Percentiles rank a stretch among this genome's conserved stretches.
Evolutionary conservation across 2,329 filamentous ascomycete species (phyloP).

Genomic region (Claviceps sp.): DNA sequence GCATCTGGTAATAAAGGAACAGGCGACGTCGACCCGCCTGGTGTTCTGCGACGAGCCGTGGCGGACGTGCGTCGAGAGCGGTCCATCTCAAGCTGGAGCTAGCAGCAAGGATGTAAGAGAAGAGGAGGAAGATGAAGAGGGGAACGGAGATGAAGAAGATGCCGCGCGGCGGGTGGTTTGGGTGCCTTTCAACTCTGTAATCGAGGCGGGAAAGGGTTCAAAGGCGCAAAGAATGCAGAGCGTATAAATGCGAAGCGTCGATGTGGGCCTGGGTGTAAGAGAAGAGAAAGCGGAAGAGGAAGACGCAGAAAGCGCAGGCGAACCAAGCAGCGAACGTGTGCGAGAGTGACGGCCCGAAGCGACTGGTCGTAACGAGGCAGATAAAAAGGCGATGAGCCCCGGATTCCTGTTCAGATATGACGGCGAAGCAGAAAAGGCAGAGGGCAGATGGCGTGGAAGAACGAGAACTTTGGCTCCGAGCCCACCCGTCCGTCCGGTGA

Average conservation of each 20-base stretch:
- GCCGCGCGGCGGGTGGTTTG: background rate
- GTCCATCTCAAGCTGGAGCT: conserved; percentile 22
- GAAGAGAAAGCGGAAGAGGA: no score
- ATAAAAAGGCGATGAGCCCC: no score
- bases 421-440: conserved; percentile 6
- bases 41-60: conserved; percentile 19
- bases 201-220: background rate
- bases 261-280: no score
- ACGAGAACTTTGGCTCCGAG: background rate
- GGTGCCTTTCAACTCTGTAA: background rate
- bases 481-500: no score
- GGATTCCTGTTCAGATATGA: background rate
- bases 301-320: no score
- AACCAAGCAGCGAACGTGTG: no score
- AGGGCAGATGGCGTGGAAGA: background rate
- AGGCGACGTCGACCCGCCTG: conserved; percentile 18
- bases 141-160: conserved; percentile 1
- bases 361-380: no score
- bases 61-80: conserved; percentile 22
- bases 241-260: no score
- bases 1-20: conserved; percentile 20
- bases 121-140: background rate
- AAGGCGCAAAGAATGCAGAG: no score
- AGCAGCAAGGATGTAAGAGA: conserved; percentile 7
- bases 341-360: no score